Conservation (phyloP, 495 filamentous ascomycete species). For the Amphirosellinia nigrospora region DNA sequence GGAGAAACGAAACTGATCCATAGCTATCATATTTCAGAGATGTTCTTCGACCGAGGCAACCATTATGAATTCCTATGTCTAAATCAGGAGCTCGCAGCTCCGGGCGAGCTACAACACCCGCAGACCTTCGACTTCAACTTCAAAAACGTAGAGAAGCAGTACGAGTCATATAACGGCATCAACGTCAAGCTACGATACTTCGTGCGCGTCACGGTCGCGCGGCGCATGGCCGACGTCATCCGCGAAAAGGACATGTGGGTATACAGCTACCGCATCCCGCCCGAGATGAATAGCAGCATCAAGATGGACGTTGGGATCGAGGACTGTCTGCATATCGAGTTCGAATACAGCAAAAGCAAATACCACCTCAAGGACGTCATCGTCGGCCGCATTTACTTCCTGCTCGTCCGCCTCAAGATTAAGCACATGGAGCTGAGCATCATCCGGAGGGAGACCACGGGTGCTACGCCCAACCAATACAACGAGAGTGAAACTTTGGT, state of each 20-base stretch:
- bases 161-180: constrained; percentile 99
- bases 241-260: constrained; percentile 99
- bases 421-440: constrained; percentile 99
- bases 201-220: constrained; percentile 92
- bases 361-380: constrained; percentile 99
- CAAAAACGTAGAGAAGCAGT: constrained; percentile 99
- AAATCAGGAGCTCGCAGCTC: constrained; percentile 93
- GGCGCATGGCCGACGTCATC: constrained; percentile 96
- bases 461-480: constrained; percentile 99
- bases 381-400: constrained; percentile 97
- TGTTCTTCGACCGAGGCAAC: constrained; percentile 99
- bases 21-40: constrained; percentile 59
- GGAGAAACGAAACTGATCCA: constrained; percentile 15
- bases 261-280: constrained; percentile 97
- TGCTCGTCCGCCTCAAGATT: constrained; percentile 97
- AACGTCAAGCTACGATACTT: constrained; percentile 99
- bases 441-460: constrained; percentile 95
- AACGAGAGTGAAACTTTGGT: constrained; percentile 99
- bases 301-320: constrained; percentile 99
- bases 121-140: constrained; percentile 99
- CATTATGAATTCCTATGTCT: constrained; percentile 99
- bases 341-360: constrained; percentile 98
- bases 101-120: constrained; percentile 96
- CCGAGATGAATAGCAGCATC: constrained; percentile 96
- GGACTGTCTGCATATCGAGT: constrained; percentile 99